phyloP scores from a whole-genome alignment of 805 yeast genomes.

The Yarrowia bubula region DNA sequence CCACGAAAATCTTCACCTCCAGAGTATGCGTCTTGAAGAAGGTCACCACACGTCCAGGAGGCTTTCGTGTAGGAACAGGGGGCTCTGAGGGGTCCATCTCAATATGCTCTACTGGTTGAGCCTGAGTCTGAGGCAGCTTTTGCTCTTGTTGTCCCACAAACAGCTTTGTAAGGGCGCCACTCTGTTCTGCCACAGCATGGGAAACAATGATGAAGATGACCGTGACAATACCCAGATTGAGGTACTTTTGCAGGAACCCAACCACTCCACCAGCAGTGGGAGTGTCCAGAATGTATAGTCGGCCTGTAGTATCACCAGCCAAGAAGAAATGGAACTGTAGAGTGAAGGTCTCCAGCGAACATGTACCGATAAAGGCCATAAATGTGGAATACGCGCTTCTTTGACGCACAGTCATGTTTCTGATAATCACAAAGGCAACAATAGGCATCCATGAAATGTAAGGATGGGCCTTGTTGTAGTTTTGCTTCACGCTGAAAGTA shows the following conservation, averaged over 20 bases:
- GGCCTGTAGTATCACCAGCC: slow-evolving; percentile 35
- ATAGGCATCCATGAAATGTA: slow-evolving; percentile 10
- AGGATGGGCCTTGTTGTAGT: slow-evolving; percentile 7
- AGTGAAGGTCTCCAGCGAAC: slow-evolving; percentile 35
- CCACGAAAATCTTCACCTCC: not conserved
- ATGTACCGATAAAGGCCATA: slow-evolving; percentile 33
- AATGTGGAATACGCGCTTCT: slow-evolving; percentile 32
- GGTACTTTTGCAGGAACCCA: not conserved
- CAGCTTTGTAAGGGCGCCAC: not conserved
- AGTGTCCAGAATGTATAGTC: slow-evolving; percentile 23
- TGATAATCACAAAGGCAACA: not conserved
- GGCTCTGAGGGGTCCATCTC: slow-evolving; percentile 6
- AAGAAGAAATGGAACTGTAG: slow-evolving; percentile 35
- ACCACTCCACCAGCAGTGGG: not conserved
- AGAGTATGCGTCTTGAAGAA: slow-evolving; percentile 4
- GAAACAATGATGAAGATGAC: slow-evolving; percentile 9
- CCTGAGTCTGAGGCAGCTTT: slow-evolving; percentile 1
- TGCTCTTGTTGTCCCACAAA: slow-evolving; percentile 15
- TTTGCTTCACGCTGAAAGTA: not conserved
- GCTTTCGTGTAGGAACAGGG: not conserved
- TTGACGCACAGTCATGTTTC: slow-evolving; percentile 15
- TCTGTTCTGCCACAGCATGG: slow-evolving; percentile 10
- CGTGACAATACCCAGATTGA: not conserved
- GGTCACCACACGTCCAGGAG: not conserved
- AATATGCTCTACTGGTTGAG: not conserved